phyloP scores from a whole-genome alignment of 768 basidiomycete species.

The Kwoniella europaea region DNA sequence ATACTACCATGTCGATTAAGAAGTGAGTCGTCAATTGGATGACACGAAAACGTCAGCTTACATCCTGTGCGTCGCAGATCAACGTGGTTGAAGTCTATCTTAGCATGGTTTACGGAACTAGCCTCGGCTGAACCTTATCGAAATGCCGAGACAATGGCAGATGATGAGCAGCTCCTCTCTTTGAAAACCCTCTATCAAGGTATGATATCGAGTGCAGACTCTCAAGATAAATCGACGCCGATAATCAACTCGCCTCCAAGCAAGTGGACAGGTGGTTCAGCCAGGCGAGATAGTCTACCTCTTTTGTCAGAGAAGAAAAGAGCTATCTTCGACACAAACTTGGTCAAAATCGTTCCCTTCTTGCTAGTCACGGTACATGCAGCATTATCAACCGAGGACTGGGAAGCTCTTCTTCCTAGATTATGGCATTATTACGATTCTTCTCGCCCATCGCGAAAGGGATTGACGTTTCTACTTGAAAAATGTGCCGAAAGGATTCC shows the following conservation, averaged over 20 bases:
- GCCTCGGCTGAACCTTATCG: constrained; percentile 5
- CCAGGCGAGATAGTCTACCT: constrained; percentile 10
- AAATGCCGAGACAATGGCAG: constrained; percentile 2
- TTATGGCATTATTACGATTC: constrained; percentile 30
- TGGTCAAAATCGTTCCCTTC: constrained; percentile 6
- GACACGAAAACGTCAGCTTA: not conserved
- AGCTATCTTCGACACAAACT: constrained; percentile 6
- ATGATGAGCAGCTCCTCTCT: constrained; percentile 9
- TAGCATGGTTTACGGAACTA: constrained; percentile 25
- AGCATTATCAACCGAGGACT: constrained; percentile 39
- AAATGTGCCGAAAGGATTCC: constrained; percentile 44
- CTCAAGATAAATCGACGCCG: constrained; percentile 1
- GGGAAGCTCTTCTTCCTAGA: constrained; percentile 30
- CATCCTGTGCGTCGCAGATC: constrained; percentile 6
- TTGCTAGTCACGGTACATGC: constrained; percentile 37
- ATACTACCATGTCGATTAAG: constrained; percentile 34
- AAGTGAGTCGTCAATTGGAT: constrained; percentile 16
- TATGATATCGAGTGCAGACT: not conserved
- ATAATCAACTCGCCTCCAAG: constrained; percentile 9
- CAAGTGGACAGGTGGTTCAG: constrained; percentile 9
- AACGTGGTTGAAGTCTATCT: constrained; percentile 19
- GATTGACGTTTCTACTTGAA: constrained; percentile 34
- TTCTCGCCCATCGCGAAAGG: not conserved
- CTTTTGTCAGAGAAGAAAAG: not conserved
- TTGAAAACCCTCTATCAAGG: constrained; percentile 10